phyloP scores from a whole-genome alignment of 164 flowering plant species.

The Aristolochia fimbriata region DNA sequence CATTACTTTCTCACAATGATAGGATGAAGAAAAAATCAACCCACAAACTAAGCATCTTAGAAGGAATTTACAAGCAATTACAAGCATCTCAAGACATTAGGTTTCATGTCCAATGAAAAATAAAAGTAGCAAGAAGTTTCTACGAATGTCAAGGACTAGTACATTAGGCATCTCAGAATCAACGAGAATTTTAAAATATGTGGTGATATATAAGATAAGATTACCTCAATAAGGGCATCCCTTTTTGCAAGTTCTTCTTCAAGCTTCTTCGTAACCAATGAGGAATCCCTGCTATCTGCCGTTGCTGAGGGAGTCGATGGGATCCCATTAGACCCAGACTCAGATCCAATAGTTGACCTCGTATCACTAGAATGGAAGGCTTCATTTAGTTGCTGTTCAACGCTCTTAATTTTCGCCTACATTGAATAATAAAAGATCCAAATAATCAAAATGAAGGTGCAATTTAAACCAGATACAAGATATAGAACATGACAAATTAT shows the following conservation, averaged over 20 bases:
- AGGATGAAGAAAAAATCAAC: too few species aligned
- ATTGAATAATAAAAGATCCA: slow-evolving; percentile 3
- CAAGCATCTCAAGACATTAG: too few species aligned
- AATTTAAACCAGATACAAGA: background rate
- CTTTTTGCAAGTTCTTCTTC: slow-evolving; percentile 92
- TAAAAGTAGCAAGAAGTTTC: too few species aligned
- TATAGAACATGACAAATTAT: too few species aligned
- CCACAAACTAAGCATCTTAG: too few species aligned
- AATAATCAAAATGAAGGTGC: background rate
- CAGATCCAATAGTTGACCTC: slow-evolving; percentile 29
- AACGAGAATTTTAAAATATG: too few species aligned
- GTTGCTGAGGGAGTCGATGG: slow-evolving; percentile 25
- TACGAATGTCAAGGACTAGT: too few species aligned
- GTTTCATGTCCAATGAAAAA: too few species aligned
- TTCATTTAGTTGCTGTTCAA: slow-evolving; percentile 56
- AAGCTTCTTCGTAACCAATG: slow-evolving; percentile 69
- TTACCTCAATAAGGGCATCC: slow-evolving; percentile 92
- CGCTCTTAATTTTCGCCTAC: slow-evolving; percentile 55
- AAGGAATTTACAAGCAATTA: too few species aligned
- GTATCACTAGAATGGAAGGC: slow-evolving; percentile 39
- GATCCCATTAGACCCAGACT: slow-evolving; percentile 23
- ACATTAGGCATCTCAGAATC: too few species aligned
- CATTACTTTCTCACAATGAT: too few species aligned
- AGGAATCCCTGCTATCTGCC: slow-evolving; percentile 47
- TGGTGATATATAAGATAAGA: background rate